Percentiles rank a stretch among this genome's conserved stretches.
phyloP scores from a whole-genome alignment of 73 alveolate species.

The Halteria grandinella region DNA sequence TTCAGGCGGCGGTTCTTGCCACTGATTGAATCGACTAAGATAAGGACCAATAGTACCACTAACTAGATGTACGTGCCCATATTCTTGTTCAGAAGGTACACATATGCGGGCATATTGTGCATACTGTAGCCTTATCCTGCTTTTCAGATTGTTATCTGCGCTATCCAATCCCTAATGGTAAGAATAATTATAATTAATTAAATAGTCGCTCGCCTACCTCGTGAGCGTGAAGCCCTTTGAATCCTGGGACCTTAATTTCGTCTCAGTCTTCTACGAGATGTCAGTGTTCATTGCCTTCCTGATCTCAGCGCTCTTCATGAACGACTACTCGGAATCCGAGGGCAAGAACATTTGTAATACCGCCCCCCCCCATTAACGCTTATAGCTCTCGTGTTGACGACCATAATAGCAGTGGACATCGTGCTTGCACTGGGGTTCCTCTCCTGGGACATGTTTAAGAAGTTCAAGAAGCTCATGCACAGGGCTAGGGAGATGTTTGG shows the following conservation, averaged over 20 bases:
- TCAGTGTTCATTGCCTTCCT: constrained; percentile 4
- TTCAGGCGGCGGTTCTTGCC: too few relatives aligned
- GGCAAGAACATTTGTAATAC: constrained; percentile 36
- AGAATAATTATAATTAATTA: not conserved
- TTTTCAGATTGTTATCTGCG: constrained; percentile 1
- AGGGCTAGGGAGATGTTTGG: too few relatives aligned
- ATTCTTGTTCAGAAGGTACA: too few relatives aligned
- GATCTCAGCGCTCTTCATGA: not conserved
- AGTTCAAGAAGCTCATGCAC: constrained; percentile 28
- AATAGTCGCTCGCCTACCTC: constrained; percentile 22
- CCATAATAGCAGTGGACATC: not conserved
- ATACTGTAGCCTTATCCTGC: not conserved
- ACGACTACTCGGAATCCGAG: constrained; percentile 41
- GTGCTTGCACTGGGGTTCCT: constrained; percentile 24
- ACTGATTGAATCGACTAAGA: too few relatives aligned
- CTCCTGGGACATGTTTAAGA: not conserved
- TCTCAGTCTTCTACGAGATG: constrained; percentile 12
- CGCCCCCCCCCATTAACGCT: not conserved
- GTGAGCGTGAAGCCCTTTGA: constrained; percentile 22
- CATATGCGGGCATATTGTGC: too few relatives aligned
- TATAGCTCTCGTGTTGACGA: constrained; percentile 31
- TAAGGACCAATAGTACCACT: too few relatives aligned
- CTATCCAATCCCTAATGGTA: constrained; percentile 14
- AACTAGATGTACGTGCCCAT: too few relatives aligned
- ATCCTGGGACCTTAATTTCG: constrained; percentile 30